Conservation (phyloP, 108 stramenopile species). For the Asterionellopsis glacialis region DNA sequence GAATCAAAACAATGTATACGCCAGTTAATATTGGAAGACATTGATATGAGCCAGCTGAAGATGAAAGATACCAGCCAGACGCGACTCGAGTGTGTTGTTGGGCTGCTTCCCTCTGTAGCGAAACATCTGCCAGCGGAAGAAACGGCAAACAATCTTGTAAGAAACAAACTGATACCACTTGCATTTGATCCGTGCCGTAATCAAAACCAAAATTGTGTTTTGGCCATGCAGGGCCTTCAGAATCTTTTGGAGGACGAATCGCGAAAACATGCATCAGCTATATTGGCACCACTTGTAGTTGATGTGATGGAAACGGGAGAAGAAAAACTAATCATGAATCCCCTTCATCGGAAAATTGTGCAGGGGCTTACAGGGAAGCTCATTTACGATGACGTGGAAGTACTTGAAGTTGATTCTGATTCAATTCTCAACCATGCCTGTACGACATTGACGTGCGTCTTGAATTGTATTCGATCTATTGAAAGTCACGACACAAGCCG, state of each 20-base stretch:
- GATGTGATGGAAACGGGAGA: conserved; percentile 42
- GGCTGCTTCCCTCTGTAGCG: conserved; percentile 4
- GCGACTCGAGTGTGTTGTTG: too few species aligned
- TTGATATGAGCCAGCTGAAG: too few species aligned
- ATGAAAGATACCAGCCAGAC: too few species aligned
- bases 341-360: conserved; percentile 11
- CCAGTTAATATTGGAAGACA: too few species aligned
- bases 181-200: neutral
- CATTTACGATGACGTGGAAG: conserved; percentile 25
- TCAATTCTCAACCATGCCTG: neutral
- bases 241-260: conserved; percentile 8
- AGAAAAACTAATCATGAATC: conserved; percentile 46
- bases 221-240: conserved; percentile 7
- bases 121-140: conserved; percentile 15
- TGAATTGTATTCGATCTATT: neutral
- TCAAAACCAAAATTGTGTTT: neutral
- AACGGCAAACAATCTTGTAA: conserved; percentile 11
- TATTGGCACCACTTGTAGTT: conserved; percentile 56
- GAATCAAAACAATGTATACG: too few species aligned
- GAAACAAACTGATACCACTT: conserved; percentile 9
- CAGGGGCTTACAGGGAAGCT: neutral
- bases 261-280: conserved; percentile 44
- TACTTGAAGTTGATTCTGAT: conserved; percentile 7
- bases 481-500: too few species aligned
- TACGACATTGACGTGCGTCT: neutral